Evolutionary conservation across 179 eudicot species (phyloP), one percentile per base, ranked within the genome.

Genomic region (Corrigiola litoralis): DNA sequence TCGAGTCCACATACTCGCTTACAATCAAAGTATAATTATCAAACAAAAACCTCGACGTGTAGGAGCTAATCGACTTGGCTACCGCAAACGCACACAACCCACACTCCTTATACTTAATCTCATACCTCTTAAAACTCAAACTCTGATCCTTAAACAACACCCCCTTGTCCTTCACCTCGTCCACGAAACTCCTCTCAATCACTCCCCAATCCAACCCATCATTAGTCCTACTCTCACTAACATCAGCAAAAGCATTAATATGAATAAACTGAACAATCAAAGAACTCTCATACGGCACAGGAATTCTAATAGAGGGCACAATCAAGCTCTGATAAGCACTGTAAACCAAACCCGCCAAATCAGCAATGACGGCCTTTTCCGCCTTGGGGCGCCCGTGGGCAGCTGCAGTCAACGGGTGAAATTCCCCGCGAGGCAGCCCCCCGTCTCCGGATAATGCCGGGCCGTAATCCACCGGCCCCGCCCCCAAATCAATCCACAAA

Each of bases 1-100:
- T 94, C 1, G 99, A 94, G 58, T 94, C 99, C 72, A 94, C 77
- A 77, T 94, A 90, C 80, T 94, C 96, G 16, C 92, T 90, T 28
- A 87, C 99, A 54, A 94, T 94, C 87, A 94, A 69, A 6, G 97
- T 94, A 56, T 90, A 87, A 52, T 94, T 94, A 76, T 90, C 97
- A 74, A 94, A 94, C 78, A 94, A 60, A 75, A 85, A 94, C 80
- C 99, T 81, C 38, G 97, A 90, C 0, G 98, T 90, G 60, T 92
- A 92, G 0, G 95, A 80, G 52, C 81, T 87, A 47, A 60, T 81
- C 6, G 97, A 71, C 78, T 87, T 83, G 0, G 90, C 67, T 63
- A 92, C 63, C 0, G 97, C 97, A 58, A 85, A 84, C 0, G 97
- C 88, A 68, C 98, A 92, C 52, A 92, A 59, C 0, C 86, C 83